These are phyloP conservation scores for Seminavis robusta DNA, from an alignment of 108 stramenopile species.

Conservation along the genomic window DNA sequence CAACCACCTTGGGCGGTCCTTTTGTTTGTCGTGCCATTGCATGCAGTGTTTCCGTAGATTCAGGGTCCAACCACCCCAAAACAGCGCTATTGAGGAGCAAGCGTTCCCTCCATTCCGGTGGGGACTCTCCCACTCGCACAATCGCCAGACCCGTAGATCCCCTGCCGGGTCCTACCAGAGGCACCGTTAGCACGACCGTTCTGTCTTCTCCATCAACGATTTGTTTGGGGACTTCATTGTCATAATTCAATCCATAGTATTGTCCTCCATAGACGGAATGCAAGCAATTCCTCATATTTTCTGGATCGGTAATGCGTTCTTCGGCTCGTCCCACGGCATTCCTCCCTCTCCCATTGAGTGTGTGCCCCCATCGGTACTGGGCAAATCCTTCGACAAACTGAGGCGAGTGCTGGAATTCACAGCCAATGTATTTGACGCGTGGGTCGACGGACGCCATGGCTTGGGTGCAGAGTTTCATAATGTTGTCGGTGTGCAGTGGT, in stretches of 20 bases:
- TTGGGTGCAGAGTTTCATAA: conserved; percentile 40
- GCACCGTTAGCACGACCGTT: conserved; percentile 57
- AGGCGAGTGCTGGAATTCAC: conserved; percentile 54
- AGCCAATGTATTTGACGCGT: conserved; percentile 45
- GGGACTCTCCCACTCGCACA: conserved; percentile 64
- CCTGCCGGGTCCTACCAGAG: conserved; percentile 44
- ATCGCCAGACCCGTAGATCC: conserved; percentile 52
- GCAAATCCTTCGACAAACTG: conserved; percentile 39
- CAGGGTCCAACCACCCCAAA: conserved; percentile 42
- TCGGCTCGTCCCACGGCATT: conserved; percentile 47
- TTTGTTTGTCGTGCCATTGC: conserved; percentile 55
- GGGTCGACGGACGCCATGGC: conserved; percentile 45
- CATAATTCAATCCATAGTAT: conserved; percentile 55
- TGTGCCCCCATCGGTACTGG: conserved; percentile 63
- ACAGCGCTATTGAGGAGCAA: conserved; percentile 54
- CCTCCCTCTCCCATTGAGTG: conserved; percentile 41
- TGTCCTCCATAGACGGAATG: conserved; percentile 52
- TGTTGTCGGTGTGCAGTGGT: conserved; percentile 57
- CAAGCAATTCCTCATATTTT: conserved; percentile 23
- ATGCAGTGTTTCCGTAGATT: conserved; percentile 35
- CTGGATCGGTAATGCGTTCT: conserved; percentile 39
- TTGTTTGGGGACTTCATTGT: not conserved
- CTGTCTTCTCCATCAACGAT: conserved; percentile 18
- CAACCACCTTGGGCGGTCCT: conserved; percentile 55
- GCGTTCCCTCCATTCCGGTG: conserved; percentile 65